Evolutionary conservation across 1,139 yeast species (phyloP), one percentile per base, ranked within the genome.

Genomic region (Saccharomyces hybrid): DNA sequence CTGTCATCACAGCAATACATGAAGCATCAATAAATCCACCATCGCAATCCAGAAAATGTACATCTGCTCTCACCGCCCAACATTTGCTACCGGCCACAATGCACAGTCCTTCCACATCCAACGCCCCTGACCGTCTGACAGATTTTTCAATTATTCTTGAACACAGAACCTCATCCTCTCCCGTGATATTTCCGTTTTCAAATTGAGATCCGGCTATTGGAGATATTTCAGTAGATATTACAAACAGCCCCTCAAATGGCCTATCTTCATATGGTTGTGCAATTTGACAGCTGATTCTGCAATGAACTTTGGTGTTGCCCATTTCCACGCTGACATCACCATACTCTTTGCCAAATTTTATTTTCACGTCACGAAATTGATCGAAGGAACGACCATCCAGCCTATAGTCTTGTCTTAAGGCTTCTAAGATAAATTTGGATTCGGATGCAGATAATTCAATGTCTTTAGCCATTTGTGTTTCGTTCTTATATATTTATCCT

Each of bases 1-100:
- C 96, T 11, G 93, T 81, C 79, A 90, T 86, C 19, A 89, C 97
- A 0, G 93, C 98, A 56, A 90, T 78, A 70, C 97, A 88, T 44
- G 95, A 86, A 19, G 90, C 87, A 70, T 93, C 99, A 48, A 91
- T 83, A 46, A 93, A 78, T 38, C 95, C 95, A 44, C 99, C 99
- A 70, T 93, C 99, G 65, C 82, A 88, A 66, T 90, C 86, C 58
- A 93, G 73, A 62, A 87, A 88, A 67, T 90, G 96, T 38, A 93
- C 82, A 67, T 91, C 98, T 0, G 95, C 97, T 54, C 95, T 78
- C 16, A 93, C 76, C 55, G 83, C 78, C 99, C 99, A 93, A 64
- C 95, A 91, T 62, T 88, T 84, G 56, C 83, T 80, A 1, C 98
- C 98, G 0, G 97, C 96, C 31, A 88, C 81, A 50, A 93, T 88